Conservation (phyloP, 441 rosid genomes). For the Pelargonium cotyledonis region DNA sequence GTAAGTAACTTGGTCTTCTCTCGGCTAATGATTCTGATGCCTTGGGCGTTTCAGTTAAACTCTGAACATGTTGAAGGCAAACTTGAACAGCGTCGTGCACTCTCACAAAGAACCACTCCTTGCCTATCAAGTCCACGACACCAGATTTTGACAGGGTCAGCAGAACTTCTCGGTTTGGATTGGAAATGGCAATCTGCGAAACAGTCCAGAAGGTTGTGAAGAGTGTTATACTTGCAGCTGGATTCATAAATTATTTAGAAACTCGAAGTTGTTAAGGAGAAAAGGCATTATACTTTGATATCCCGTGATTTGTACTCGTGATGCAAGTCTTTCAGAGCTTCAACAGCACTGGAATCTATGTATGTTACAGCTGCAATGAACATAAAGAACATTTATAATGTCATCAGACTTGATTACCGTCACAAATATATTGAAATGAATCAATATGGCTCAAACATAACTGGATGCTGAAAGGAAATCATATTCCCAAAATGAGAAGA, state of each 20-base stretch:
- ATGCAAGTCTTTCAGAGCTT: slow-evolving; percentile 70
- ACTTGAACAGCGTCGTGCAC: slow-evolving; percentile 95
- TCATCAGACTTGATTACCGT: neutral
- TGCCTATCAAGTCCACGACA: slow-evolving; percentile 68
- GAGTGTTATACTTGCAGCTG: neutral
- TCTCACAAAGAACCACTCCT: slow-evolving; percentile 92
- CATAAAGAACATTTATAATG: neutral
- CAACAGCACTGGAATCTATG: slow-evolving; percentile 71
- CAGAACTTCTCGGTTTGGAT: slow-evolving; percentile 76
- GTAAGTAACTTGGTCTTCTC: slow-evolving; percentile 37
- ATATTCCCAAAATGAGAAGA: neutral
- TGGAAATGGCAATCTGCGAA: slow-evolving; percentile 75
- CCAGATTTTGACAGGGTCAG: slow-evolving; percentile 69
- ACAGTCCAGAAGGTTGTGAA: neutral
- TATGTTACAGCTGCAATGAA: slow-evolving; percentile 60
- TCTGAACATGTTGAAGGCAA: slow-evolving; percentile 78
- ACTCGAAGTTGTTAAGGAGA: neutral
- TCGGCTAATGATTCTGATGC: slow-evolving; percentile 26
- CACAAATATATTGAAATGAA: too few relatives aligned
- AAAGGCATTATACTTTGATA: slow-evolving; percentile 42
- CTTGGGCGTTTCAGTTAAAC: slow-evolving; percentile 30
- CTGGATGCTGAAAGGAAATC: too few relatives aligned
- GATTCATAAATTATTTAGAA: neutral
- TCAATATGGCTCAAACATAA: too few relatives aligned
- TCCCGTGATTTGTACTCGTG: slow-evolving; percentile 66